Evolutionary conservation across 2,329 filamentous ascomycete species (phyloP), one percentile per base, ranked within the genome.

Genomic region (Didymella keratinophila): DNA sequence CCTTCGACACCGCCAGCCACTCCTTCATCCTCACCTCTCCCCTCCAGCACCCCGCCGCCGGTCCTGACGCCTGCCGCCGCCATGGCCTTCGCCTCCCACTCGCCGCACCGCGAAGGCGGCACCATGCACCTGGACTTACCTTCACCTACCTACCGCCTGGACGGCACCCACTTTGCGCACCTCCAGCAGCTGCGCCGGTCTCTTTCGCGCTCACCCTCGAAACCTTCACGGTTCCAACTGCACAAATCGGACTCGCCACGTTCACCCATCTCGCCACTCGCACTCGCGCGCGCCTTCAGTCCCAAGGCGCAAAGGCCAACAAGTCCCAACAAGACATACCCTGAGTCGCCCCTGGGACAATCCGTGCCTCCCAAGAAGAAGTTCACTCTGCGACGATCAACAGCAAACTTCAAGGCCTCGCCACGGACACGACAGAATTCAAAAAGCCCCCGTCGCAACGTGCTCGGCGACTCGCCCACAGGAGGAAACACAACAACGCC

Each of bases 131-230:
- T 97, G 69, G 92, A 95, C 72, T 83, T 97, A 69, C 89, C 92
- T 64, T 97, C 93, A 62, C 93, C 94, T 58, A 94, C 91, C 12
- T 91, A 92, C 76, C 89, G 91, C 78, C 89, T 94, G 70, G 91
- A 96, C 80, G 87, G 92, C 64, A 63, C 68, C 58, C 69, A 74
- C 60, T 89, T 90, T 61, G 88, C 91, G 49, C 89, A 91, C 58
- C 90, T 97, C 63, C 87, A 92, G 72, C 91, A 92, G 70, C 83
- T 97, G 58, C 86, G 93, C 65, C 90, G 92, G 68, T 97, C 94
- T 25, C 83, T 97, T 63, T 97, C 93, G 56, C 87, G 93, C 69
- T 97, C 94, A n/a, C 94, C 94, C 11, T 97, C 94, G 30, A 96
- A 95, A 76, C 82, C 81, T 42, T 84, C 84, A 56, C 83, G 85